These are phyloP conservation scores for Sclerotinia glacialis DNA, from an alignment of 2,329 filamentous ascomycete genomes.

Conservation along the genomic window DNA sequence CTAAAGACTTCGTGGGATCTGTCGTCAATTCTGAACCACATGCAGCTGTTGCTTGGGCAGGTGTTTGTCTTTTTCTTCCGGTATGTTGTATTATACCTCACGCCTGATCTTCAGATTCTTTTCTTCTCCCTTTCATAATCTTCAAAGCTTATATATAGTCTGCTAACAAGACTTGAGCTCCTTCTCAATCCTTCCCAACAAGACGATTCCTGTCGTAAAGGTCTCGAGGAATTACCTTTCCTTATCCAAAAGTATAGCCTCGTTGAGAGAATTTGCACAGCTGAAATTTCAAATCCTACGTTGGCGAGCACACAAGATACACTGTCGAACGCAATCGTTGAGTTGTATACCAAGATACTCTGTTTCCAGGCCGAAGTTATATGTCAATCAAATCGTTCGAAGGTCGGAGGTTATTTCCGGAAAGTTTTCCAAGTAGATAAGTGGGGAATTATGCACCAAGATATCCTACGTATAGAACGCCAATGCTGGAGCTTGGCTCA, in stretches of 20 bases:
- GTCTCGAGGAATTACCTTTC: background rate
- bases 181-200: slow-evolving; percentile 5
- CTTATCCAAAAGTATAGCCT: background rate
- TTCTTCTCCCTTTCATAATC: background rate
- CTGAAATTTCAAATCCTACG: background rate
- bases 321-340: background rate
- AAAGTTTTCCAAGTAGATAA: background rate
- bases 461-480: background rate
- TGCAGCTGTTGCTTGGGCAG: slow-evolving; percentile 8
- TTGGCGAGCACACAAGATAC: no score
- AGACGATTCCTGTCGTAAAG: background rate
- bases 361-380: background rate
- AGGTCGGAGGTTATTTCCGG: background rate
- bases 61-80: slow-evolving; percentile 7
- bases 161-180: background rate
- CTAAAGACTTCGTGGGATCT: background rate
- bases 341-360: slow-evolving; percentile 10
- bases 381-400: background rate
- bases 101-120: background rate
- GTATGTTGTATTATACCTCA: background rate
- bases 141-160: no score
- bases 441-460: background rate
- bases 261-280: slow-evolving; percentile 1
- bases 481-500: background rate
- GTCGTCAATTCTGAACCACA: slow-evolving; percentile 5